Base-by-base conservation (phyloP, 2,329 filamentous ascomycete genomes). In the Cercospora berteroae region DNA sequence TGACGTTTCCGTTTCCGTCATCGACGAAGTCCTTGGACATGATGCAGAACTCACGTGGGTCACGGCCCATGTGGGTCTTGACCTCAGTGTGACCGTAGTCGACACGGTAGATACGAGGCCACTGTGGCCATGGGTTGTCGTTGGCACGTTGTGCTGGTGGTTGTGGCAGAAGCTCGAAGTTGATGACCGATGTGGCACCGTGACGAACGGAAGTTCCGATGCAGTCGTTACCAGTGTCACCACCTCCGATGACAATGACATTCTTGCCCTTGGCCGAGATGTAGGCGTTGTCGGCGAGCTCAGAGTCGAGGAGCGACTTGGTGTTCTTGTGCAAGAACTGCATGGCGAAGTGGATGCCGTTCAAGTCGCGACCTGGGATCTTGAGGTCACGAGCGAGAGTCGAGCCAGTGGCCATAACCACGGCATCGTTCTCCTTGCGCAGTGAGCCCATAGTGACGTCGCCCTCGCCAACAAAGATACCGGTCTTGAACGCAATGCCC, bases 61-160 rank as follows among this genome's bases (percentile, higher is more conserved):
- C 94, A 79, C 94, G 94, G 81, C 94, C 94, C 84, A 94, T 94
- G 84, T 97, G 94, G 74, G 94, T 93, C 80, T 94, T 93, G 76
- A 97, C 94, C 81, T 98, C 94, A 16, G 90, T 90, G 84, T 98
- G 94, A 65, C 94, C 94, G 77, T 98, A 98, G 82, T 98, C 94
- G n/a, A 97, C 92, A 74, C 94, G 93, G 86, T 97, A 97, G 79
- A 97, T 94, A 76, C 94, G 92, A 66, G 94, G 94, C 94, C 94
- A 98, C 82, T 97, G 94, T 9, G 94, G 94, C 94, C 94, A 98
- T 70, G 94, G 94, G 85, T 98, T 98, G 81, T 97, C 94, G 70
- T 88, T 87, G 71, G 92, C 93, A 82, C 94, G 93, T 85, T 96
- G 90, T 68, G 91, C 88, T 7, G 94, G 93, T 73, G 94, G 94